phyloP scores from a whole-genome alignment of 768 basidiomycete genomes.

The Cystofilobasidium macerans region DNA sequence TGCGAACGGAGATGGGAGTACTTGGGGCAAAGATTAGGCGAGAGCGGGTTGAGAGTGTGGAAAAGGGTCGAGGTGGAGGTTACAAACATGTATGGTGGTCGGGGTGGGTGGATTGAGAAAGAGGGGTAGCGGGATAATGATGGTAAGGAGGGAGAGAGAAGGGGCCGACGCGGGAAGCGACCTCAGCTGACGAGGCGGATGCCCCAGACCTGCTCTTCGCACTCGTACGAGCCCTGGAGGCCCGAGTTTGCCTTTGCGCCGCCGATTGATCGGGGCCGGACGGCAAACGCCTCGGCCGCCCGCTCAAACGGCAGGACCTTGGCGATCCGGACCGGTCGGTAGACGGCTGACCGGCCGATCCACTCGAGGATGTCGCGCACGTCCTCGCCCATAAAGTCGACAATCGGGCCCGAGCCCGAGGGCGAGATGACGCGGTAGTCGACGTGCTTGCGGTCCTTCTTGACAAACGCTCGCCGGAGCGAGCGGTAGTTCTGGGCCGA shows the following conservation, averaged over 20 bases:
- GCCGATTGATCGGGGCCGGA: background rate
- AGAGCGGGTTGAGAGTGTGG: background rate
- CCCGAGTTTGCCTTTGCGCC: background rate
- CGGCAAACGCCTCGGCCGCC: constrained; percentile 26
- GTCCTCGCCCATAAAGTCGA: constrained; percentile 28
- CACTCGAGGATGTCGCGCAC: constrained; percentile 30
- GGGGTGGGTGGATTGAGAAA: too few species aligned
- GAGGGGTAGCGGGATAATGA: background rate
- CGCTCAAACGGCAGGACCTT: constrained; percentile 25
- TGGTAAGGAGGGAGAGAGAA: background rate
- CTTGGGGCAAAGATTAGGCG: too few species aligned
- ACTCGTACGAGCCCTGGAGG: constrained; percentile 8
- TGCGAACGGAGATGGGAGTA: too few species aligned
- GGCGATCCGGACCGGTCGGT: constrained; percentile 22
- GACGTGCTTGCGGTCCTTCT: constrained; percentile 31
- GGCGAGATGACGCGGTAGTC: constrained; percentile 25
- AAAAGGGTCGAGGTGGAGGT: background rate
- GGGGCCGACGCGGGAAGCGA: too few species aligned
- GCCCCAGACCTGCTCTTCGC: constrained; percentile 23
- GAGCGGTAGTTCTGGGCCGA: constrained; percentile 28
- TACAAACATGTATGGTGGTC: too few species aligned
- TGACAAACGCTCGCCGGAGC: constrained; percentile 32
- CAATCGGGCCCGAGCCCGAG: constrained; percentile 24
- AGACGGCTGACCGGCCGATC: constrained; percentile 25
- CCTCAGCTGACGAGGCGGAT: constrained; percentile 7